Evolutionary conservation across 2,329 filamentous ascomycete species (phyloP).

Genomic region (Sporothrix protearum): DNA sequence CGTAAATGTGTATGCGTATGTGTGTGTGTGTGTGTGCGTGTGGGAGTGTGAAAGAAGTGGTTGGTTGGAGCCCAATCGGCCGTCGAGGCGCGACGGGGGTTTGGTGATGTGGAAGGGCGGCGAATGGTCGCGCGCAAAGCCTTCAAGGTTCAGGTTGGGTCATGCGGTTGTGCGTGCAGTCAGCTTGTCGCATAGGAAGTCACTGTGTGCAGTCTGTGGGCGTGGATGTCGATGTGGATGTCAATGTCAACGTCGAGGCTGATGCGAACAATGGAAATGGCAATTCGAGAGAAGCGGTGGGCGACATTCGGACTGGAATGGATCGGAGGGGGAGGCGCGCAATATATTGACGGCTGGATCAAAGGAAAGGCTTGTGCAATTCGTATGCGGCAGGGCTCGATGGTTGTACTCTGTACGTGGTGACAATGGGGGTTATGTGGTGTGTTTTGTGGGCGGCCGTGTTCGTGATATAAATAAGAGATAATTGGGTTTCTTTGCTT

Average conservation of each 20-base stretch:
- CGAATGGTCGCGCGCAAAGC: neutral
- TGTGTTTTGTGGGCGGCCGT: neutral
- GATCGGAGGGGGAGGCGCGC: neutral
- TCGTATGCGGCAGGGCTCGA: neutral
- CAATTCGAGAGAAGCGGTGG: neutral
- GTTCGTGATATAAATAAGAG: constrained; percentile 17
- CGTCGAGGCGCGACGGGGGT: neutral
- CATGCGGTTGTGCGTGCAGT: no score
- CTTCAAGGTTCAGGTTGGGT: neutral
- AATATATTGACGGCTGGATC: neutral
- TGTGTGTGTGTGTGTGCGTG: no score
- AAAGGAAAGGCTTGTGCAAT: neutral
- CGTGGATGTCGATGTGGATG: neutral
- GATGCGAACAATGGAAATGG: neutral
- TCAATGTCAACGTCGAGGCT: neutral
- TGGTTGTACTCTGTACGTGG: neutral
- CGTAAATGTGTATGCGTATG: neutral
- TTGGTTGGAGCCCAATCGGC: constrained; percentile 6
- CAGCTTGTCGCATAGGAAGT: neutral
- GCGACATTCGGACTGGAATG: neutral
- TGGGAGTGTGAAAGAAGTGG: neutral
- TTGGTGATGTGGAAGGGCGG: no score
- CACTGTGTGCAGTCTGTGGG: neutral
- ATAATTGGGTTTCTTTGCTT: neutral
- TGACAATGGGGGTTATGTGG: neutral